Percentiles rank a stretch among this genome's conserved stretches.
These are phyloP conservation scores for Pseudogymnoascus sp. DNA, from an alignment of 2,329 filamentous ascomycete species.

Conservation along the genomic window DNA sequence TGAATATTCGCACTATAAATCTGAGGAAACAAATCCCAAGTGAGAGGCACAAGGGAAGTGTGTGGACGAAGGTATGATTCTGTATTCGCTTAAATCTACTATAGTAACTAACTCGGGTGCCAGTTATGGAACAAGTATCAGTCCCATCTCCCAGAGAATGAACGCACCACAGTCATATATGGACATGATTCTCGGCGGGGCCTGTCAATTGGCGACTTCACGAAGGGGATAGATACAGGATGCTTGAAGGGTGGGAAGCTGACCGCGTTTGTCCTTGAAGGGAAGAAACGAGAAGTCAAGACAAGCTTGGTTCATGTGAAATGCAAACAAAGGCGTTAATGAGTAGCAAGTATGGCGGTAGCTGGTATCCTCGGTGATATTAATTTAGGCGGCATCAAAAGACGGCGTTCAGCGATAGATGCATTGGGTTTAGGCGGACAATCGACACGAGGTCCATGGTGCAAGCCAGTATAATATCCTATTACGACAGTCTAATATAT, in stretches of 20 bases:
- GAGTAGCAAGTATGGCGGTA: neutral
- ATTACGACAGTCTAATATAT: neutral
- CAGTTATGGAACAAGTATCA: constrained; percentile 49
- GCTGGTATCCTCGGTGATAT: neutral
- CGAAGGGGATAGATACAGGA: constrained; percentile 76
- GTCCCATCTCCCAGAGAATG: constrained; percentile 24
- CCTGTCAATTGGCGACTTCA: constrained; percentile 58
- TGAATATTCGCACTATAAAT: constrained; percentile 73
- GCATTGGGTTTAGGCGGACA: too few relatives aligned
- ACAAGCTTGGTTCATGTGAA: constrained; percentile 24
- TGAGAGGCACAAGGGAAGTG: constrained; percentile 19
- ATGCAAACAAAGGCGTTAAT: constrained; percentile 15
- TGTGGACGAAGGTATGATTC: constrained; percentile 25
- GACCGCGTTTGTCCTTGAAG: constrained; percentile 68
- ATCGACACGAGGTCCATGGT: neutral
- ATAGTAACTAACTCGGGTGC: constrained; percentile 14
- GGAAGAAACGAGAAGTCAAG: constrained; percentile 32
- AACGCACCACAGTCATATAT: constrained; percentile 65
- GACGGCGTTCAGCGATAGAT: neutral
- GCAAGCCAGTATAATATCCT: neutral
- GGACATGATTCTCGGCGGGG: constrained; percentile 76
- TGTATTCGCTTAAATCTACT: neutral
- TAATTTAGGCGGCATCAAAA: neutral
- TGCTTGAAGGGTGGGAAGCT: constrained; percentile 70
- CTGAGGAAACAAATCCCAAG: constrained; percentile 21